These are phyloP conservation scores for Flaveria sonorensis DNA, from an alignment of 129 eudicot species.

Conservation along the genomic window DNA sequence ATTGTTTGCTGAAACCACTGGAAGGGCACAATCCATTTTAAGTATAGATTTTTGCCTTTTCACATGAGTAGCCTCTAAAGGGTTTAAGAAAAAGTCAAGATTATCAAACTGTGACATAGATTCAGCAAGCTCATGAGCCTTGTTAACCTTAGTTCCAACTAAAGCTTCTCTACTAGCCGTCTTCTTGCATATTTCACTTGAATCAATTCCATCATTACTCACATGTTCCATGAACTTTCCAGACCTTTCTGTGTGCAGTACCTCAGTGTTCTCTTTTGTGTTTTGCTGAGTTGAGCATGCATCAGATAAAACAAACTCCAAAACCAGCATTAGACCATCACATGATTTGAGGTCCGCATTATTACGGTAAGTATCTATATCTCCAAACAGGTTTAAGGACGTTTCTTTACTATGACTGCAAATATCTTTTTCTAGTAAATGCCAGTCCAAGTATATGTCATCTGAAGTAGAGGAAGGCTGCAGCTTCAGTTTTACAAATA, in stretches of 20 bases:
- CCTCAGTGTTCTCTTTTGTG: conserved; percentile 48
- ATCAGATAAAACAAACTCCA: conserved; percentile 62
- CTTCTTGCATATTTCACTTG: conserved; percentile 37
- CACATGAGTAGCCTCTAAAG: conserved; percentile 41
- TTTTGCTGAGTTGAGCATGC: conserved; percentile 26
- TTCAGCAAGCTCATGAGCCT: conserved; percentile 40
- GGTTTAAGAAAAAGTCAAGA: conserved; percentile 70
- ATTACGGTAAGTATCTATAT: conserved; percentile 40
- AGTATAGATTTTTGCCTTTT: conserved; percentile 29
- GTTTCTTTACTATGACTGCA: conserved; percentile 39
- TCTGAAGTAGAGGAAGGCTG: conserved; percentile 75
- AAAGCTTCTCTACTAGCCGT: conserved; percentile 38
- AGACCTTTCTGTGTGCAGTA: conserved; percentile 37
- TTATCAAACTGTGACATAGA: conserved; percentile 57
- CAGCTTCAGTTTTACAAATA: conserved; percentile 53
- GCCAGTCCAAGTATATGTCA: conserved; percentile 95
- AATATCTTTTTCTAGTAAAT: conserved; percentile 63
- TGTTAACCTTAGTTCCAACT: conserved; percentile 27
- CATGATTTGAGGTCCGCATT: conserved; percentile 32
- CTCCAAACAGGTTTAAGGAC: conserved; percentile 48
- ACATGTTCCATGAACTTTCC: conserved; percentile 26
- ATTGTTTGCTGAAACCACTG: conserved; percentile 36
- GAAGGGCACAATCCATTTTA: conserved; percentile 32
- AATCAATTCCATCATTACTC: conserved; percentile 25
- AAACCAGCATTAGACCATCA: conserved; percentile 44